A percentile compares a stretch with the other conserved stretches of the same genome.
phyloP scores from a whole-genome alignment of 495 filamentous ascomycete species.

The Neurospora discreta region DNA sequence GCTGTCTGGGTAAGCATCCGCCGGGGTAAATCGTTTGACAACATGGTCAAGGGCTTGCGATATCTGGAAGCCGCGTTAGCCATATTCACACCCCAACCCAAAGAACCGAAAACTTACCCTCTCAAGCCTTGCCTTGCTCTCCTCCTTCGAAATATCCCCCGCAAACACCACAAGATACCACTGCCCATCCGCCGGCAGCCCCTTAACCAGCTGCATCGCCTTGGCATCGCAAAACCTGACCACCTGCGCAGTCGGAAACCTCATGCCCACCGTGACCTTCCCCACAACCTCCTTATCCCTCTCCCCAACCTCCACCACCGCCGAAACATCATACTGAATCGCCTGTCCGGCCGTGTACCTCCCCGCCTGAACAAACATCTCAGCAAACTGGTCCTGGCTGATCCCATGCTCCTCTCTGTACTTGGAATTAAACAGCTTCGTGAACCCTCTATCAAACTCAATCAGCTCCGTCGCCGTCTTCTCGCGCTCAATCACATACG shows the following conservation, averaged over 20 bases:
- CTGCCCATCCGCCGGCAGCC: slow-evolving; percentile 40
- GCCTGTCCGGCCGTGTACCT: slow-evolving; percentile 56
- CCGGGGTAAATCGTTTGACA: slow-evolving; percentile 34
- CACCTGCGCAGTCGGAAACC: slow-evolving; percentile 46
- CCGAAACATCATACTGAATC: slow-evolving; percentile 43
- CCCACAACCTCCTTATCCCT: slow-evolving; percentile 23
- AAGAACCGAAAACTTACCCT: slow-evolving; percentile 26
- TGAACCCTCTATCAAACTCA: slow-evolving; percentile 59
- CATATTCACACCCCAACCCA: neutral
- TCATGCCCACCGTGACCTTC: slow-evolving; percentile 42
- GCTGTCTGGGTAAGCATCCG: slow-evolving; percentile 37
- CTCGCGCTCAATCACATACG: slow-evolving; percentile 59
- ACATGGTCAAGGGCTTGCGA: slow-evolving; percentile 22
- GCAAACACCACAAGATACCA: slow-evolving; percentile 54
- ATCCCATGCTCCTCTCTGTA: slow-evolving; percentile 24
- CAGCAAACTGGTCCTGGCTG: slow-evolving; percentile 37
- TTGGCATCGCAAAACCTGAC: slow-evolving; percentile 47
- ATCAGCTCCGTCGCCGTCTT: slow-evolving; percentile 61
- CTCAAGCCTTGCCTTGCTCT: slow-evolving; percentile 24
- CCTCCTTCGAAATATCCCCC: slow-evolving; percentile 32
- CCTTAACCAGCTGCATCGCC: slow-evolving; percentile 41
- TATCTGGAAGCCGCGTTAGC: slow-evolving; percentile 10
- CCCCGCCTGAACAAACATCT: slow-evolving; percentile 48
- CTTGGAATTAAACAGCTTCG: slow-evolving; percentile 44
- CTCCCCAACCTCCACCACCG: slow-evolving; percentile 28